phyloP scores from a whole-genome alignment of 2,329 filamentous ascomycete genomes.

The Raffaelea albimanens region DNA sequence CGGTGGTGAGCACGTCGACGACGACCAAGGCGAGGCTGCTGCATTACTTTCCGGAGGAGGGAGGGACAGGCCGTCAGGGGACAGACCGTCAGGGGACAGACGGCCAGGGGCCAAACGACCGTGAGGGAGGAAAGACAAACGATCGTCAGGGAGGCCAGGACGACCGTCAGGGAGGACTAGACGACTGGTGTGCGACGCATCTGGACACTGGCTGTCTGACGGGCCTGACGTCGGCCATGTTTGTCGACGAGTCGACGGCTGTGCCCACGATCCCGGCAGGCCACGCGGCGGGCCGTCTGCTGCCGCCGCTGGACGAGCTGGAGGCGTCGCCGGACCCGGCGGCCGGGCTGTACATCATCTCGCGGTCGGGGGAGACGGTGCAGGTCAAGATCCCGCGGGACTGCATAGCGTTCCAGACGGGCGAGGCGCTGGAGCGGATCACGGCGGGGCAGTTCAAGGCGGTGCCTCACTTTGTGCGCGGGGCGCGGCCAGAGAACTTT shows the following conservation, averaged over 20 bases:
- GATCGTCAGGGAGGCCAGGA: background rate
- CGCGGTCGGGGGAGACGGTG: slow-evolving; percentile 69
- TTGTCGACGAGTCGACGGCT: slow-evolving; percentile 62
- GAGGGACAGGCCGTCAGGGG: background rate
- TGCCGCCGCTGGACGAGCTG: slow-evolving; percentile 58
- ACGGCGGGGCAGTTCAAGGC: slow-evolving; percentile 87
- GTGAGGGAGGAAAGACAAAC: background rate
- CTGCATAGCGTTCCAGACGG: slow-evolving; percentile 92
- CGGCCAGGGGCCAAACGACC: background rate
- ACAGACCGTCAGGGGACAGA: background rate
- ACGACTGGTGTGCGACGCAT: slow-evolving; percentile 92
- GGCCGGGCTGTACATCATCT: slow-evolving; percentile 90
- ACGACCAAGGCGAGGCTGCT: slow-evolving; percentile 86
- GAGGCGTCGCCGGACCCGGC: slow-evolving; percentile 67
- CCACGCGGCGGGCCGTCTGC: slow-evolving; percentile 14
- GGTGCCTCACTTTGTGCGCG: slow-evolving; percentile 90
- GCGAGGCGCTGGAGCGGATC: slow-evolving; percentile 83
- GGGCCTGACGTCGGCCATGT: slow-evolving; percentile 91
- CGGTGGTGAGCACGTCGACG: slow-evolving; percentile 73
- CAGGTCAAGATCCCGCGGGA: slow-evolving; percentile 88
- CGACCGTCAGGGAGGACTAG: slow-evolving; percentile 41
- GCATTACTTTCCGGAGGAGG: slow-evolving; percentile 71
- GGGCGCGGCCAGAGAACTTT: slow-evolving; percentile 37
- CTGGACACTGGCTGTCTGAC: slow-evolving; percentile 91
- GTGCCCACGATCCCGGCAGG: slow-evolving; percentile 21